Evolutionary conservation across 805 yeast species (phyloP), one percentile per base, ranked within the genome.

Genomic region (Wickerhamomyces xylosicus): DNA sequence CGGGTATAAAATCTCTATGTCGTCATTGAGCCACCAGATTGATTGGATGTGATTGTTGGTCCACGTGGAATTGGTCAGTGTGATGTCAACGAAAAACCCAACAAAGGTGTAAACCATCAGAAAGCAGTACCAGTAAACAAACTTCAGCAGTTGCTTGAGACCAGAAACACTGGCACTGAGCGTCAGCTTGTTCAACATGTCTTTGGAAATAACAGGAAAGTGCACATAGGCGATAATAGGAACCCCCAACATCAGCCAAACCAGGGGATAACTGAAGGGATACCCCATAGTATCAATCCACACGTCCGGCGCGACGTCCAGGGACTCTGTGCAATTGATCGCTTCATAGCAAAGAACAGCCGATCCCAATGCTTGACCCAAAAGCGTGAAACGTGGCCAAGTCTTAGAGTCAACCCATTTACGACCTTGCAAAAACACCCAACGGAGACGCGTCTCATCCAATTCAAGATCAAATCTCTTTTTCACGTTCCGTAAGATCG

Each of bases 271-370:
- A 19, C 81, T 64, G 41, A 90, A 92, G 3, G 98, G 97, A 39
- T 84, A 77, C 0, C 98, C 98, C 72, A 86, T 80, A 1, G 98
- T 89, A 54, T 92, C 98, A 28, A 92, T 69, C 75, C 87, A 86
- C n/a, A 86, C 68, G 56, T 92, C 97, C 0, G 97, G 97, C 25
- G 47, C 41, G 32, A 85, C 67, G 47, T 69, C 70, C 41, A 63
- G 13, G n/a, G n/a, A n/a, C n/a, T n/a, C n/a, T n/a, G 25, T 21
- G 31, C n/a, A 6, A 14, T 4, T 59, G 43, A 87, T 58, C 1
- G 95, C 95, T 53, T 83, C 89, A 38, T 75, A 58, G 1, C 84
- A 74, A 29, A 92, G 63, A 13, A 79, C 44, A 4, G 77, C 54
- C 1, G 95, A 77, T 2, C 97, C 97, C 10, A 86, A 34, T 3